Base-by-base conservation (phyloP, 257 asterid genomes). In the Ilex asprella region DNA sequence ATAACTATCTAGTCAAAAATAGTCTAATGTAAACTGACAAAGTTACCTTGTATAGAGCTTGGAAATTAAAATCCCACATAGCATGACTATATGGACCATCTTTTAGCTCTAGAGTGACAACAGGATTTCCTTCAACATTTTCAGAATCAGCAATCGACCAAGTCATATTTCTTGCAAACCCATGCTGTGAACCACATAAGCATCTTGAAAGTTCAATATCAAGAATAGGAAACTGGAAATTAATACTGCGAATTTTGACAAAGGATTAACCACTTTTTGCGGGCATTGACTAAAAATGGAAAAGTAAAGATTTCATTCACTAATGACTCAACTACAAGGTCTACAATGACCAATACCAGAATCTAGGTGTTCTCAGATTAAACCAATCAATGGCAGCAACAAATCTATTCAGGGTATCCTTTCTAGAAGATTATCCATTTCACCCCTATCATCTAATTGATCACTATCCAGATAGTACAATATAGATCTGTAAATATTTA, bases 11-110 rank as follows among this genome's bases (percentile, higher is more conserved):
- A 50, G 55, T 50, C 16, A 50, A 50, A n/a, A 9, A 50, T 53
- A 7, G 57, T 14, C 27, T 4, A 5, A 53, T 53, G 11, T 30
- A 7, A 53, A 21, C 6, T 8, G 15, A 53, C 6, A 53, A 27
- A 54, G 60, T 7, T 59, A 89, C 99, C 95, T 84, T 89, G 77
- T 82, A 93, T 32, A 89, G 81, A 75, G 86, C 91, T 58, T 85
- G 87, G 76, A 93, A 93, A 79, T 95, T 67, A 75, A 87, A 82
- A 73, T 93, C 95, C 99, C 99, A 89, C 95, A 93, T 87, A 14
- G 96, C 63, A 76, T 86, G 99, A 73, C 95, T 86, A 75, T 93
- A 93, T 54, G 85, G 84, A 76, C 80, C 89, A 73, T 93, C 99
- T 62, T 81, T 84, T 57, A 93, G 86, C 95, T 89, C 97, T 65